Conservation (phyloP, 2,329 filamentous ascomycete species). For the Neopestalotiopsis clavispora region DNA sequence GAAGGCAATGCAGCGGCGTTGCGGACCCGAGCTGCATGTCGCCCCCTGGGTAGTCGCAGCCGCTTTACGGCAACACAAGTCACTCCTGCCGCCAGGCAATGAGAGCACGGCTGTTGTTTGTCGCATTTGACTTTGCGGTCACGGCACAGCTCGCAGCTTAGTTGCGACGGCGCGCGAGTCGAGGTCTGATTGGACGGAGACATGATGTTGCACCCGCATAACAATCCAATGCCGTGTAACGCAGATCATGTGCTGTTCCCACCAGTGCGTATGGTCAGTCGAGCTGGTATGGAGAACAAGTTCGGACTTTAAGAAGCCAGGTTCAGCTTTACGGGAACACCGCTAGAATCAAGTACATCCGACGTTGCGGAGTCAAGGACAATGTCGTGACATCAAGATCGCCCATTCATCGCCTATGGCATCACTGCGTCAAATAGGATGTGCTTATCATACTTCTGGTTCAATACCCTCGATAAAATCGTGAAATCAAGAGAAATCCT, state of each 20-base stretch:
- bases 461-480: background rate
- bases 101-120: constrained; percentile 9
- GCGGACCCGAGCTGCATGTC: background rate
- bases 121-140: constrained; percentile 15
- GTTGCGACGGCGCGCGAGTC: background rate
- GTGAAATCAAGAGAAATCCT: background rate
- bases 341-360: background rate
- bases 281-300: background rate
- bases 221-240: background rate
- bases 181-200: background rate
- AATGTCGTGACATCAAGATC: background rate
- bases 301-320: background rate
- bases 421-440: background rate
- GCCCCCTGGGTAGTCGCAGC: background rate
- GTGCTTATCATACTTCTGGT: background rate
- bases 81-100: constrained; percentile 1
- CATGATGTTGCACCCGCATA: background rate
- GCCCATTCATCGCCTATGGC: background rate
- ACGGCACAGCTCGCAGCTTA: constrained; percentile 10
- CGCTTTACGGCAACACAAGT: constrained; percentile 4
- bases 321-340: background rate
- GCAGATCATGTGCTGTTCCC: background rate
- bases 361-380: background rate
- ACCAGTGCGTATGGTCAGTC: background rate
- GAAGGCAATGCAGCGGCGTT: background rate